phyloP scores from a whole-genome alignment of 2,329 filamentous ascomycete species.

The Davidsoniella eucalypti region DNA sequence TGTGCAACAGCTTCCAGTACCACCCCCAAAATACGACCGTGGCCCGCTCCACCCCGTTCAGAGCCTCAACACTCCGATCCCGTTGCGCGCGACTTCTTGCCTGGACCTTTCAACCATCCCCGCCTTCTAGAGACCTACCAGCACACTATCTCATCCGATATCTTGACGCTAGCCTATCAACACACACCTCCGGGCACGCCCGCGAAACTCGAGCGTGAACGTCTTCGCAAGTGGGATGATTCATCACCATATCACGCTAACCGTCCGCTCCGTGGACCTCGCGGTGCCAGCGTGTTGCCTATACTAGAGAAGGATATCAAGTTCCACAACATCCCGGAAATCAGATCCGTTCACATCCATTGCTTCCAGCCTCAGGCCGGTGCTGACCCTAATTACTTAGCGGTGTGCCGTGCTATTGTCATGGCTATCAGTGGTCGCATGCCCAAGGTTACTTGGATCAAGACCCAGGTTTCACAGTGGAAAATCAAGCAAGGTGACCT shows the following conservation, averaged over 20 bases:
- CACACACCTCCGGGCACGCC: constrained; percentile 66
- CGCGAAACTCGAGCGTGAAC: constrained; percentile 36
- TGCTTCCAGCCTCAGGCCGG: constrained; percentile 53
- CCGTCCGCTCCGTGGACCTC: constrained; percentile 65
- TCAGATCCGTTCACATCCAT: constrained; percentile 69
- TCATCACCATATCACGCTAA: constrained; percentile 92
- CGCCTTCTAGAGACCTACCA: constrained; percentile 83
- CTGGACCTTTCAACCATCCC: constrained; percentile 78
- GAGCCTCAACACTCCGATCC: constrained; percentile 72
- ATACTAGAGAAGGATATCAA: constrained; percentile 57
- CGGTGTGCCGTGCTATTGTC: constrained; percentile 68
- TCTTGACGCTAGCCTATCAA: constrained; percentile 75
- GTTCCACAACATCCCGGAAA: constrained; percentile 71
- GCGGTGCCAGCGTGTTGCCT: constrained; percentile 54
- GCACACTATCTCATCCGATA: constrained; percentile 68
- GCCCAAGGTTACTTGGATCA: constrained; percentile 52
- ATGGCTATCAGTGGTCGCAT: constrained; percentile 73
- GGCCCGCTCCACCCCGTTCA: constrained; percentile 88
- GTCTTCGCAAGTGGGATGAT: constrained; percentile 73
- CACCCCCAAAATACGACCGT: constrained; percentile 89
- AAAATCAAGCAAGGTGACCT: constrained; percentile 53
- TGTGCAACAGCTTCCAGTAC: constrained; percentile 63
- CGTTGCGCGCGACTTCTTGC: constrained; percentile 70
- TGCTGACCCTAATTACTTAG: constrained; percentile 56
- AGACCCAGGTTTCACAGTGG: constrained; percentile 58